Percentiles rank a stretch among this genome's conserved stretches.
These are phyloP conservation scores for Hypholoma sublateritium DNA, from an alignment of 768 basidiomycete species.

Conservation along the genomic window DNA sequence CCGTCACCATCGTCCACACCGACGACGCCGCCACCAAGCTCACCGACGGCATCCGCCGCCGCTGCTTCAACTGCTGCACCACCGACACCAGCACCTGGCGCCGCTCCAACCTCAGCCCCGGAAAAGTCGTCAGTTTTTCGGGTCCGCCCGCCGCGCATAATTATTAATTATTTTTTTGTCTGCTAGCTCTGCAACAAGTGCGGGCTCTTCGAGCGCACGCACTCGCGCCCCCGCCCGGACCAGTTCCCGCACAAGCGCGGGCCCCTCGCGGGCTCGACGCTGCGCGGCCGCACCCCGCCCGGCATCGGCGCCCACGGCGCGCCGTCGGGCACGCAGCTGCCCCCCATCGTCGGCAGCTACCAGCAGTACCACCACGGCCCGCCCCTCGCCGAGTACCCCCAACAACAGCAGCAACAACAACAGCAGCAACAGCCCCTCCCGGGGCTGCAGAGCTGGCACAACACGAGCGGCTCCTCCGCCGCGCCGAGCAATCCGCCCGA, in stretches of 20 bases:
- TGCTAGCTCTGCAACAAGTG: conserved; percentile 66
- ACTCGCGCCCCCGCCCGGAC: conserved; percentile 75
- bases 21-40: conserved; percentile 83
- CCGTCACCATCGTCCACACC: conserved; percentile 47
- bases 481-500: background rate
- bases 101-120: conserved; percentile 72
- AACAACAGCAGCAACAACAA: background rate
- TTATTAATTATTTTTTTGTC: conserved; percentile 5
- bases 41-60: conserved; percentile 69
- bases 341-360: conserved; percentile 44
- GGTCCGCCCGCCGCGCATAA: background rate
- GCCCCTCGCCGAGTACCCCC: background rate
- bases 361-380: conserved; percentile 15
- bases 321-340: conserved; percentile 29
- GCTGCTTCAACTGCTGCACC: conserved; percentile 85
- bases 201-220: conserved; percentile 78
- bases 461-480: background rate
- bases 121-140: conserved; percentile 60
- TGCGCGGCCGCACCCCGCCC: conserved; percentile 53
- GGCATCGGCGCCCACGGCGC: background rate
- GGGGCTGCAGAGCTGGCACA: conserved; percentile 5
- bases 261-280: conserved; percentile 53
- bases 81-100: conserved; percentile 86
- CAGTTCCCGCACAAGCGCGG: conserved; percentile 82
- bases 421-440: background rate